These are phyloP conservation scores for Metschnikowia aberdeeniae DNA, from an alignment of 805 yeast species.

Conservation along the genomic window DNA sequence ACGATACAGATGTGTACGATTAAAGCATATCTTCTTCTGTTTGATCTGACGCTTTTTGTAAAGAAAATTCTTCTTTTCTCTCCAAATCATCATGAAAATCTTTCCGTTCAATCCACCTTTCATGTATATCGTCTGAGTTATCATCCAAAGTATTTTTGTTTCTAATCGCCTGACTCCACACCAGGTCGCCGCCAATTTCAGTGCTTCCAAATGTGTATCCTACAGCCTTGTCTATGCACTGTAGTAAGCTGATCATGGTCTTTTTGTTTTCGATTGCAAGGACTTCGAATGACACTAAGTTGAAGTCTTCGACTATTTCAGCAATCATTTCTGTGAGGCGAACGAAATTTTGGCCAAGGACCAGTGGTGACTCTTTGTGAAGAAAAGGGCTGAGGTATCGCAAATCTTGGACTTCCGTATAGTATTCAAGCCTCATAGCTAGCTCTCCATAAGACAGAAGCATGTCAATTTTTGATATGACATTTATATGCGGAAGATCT, in stretches of 20 bases:
- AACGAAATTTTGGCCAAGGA: constrained; percentile 57
- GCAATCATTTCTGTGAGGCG: constrained; percentile 72
- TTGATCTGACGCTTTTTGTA: not conserved
- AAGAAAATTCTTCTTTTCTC: constrained; percentile 21
- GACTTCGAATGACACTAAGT: constrained; percentile 84
- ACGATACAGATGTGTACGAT: not conserved
- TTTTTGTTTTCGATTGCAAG: constrained; percentile 86
- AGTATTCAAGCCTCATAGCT: constrained; percentile 79
- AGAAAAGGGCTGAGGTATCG: constrained; percentile 61
- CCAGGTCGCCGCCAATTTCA: constrained; percentile 94
- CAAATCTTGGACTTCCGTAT: constrained; percentile 89
- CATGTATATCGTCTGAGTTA: constrained; percentile 73
- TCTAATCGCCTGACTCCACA: constrained; percentile 95
- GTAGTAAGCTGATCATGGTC: constrained; percentile 79
- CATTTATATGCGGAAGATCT: constrained; percentile 90
- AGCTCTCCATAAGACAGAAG: constrained; percentile 71
- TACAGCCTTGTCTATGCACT: constrained; percentile 81
- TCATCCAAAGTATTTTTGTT: constrained; percentile 56
- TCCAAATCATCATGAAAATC: constrained; percentile 62
- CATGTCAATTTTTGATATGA: constrained; percentile 85
- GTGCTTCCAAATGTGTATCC: constrained; percentile 92
- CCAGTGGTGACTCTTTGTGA: constrained; percentile 66
- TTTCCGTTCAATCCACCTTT: constrained; percentile 90
- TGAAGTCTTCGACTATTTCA: constrained; percentile 82
- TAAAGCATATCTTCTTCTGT: constrained; percentile 14